Base-by-base conservation (phyloP, 129 eudicot species). In the Ambrosia artemisiifolia region DNA sequence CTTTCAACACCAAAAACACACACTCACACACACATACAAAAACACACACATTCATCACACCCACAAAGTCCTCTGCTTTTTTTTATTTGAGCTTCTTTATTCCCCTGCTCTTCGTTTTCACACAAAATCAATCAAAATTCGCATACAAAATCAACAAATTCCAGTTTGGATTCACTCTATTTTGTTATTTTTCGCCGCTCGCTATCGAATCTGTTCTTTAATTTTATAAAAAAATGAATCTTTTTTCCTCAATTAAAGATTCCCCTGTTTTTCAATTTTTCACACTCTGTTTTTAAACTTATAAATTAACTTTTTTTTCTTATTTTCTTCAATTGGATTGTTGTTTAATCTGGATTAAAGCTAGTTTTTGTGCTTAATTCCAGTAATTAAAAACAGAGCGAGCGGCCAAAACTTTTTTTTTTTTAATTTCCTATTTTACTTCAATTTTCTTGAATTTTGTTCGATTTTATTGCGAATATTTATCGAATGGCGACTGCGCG, bases 401-500 rank as follows among this genome's bases (percentile, higher is more conserved):
- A 40, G 87, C 89, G 89, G 87, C 85, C 3, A 81, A 65, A 11
- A 20, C 42, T 50, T n/a, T 34, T 28, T 17, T 8, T 46, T 44
- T 13, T 19, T 20, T 12, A n/a, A n/a, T 56, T 66, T 49, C 4
- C 3, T 2, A n/a, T 18, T 30, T 14, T 50, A 7, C 6, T 36
- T 6, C 0, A 8, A 38, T 53, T 17, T 32, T 16, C 18, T 42
- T 42, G 4, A 38, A 38, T 38, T 35, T 64, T 65, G 47, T 40
- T 68, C 64, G 38, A 60, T 55, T 67, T 44, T 55, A 65, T 65
- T 63, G 65, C 64, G 78, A 50, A 6, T 66, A 28, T 33, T 74
- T 20, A 30, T 55, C 68, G 28, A 51, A 89, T 90, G 96, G 86
- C 89, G 38, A 55, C 87, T 18, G 17, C 79, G 24, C 82, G 72